Evolutionary conservation across 2,329 filamentous ascomycete species (phyloP), one percentile per base, ranked within the genome.

Genomic region (Nothomitra cinnamomea): DNA sequence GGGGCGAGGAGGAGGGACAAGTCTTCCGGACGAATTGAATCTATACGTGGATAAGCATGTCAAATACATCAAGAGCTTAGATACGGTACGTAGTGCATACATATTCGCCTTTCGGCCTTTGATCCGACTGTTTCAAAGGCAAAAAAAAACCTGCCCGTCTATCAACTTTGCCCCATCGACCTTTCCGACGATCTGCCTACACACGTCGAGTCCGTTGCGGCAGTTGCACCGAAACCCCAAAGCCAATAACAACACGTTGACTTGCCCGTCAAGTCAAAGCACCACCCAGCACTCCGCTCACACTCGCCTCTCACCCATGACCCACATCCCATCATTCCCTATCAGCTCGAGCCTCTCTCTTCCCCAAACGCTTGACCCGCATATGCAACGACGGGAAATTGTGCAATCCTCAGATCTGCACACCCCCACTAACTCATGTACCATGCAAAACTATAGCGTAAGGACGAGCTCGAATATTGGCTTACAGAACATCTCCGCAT

Each of bases 401-500:
- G 45, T 49, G 40, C 49, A 51, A 50, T 51, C 28, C 28, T 32
- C 10, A 32, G 28, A 32, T 32, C 28, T 32, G 10, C 28, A 32
- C 28, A 32, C 28, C 28, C 5, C 28, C 28, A 32, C 28, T 32
- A 32, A 32, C 28, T 10, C 28, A 5, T 10, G 5, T 5, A 32
- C 28, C 43, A 48, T 45, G 42, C 19, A 15, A 15, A 38, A 7
- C 2, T 47, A 17, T 70, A 84, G 80, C 83, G 85, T 65, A 88
- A 85, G 71, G 88, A 96, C 73, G 87, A 95, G 69, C 82, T 95
- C 61, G 88, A 95, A 67, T 98, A 96, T 72, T 95, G 90, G 85
- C 75, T 96, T 65, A 98, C 92, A 13, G 90, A 98, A 69, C 92
- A 98, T 66, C 76, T 98, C 60, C 87, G 92, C 57, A 77, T 98